phyloP scores from a whole-genome alignment of 768 basidiomycete species.

The Collybia mongolica region DNA sequence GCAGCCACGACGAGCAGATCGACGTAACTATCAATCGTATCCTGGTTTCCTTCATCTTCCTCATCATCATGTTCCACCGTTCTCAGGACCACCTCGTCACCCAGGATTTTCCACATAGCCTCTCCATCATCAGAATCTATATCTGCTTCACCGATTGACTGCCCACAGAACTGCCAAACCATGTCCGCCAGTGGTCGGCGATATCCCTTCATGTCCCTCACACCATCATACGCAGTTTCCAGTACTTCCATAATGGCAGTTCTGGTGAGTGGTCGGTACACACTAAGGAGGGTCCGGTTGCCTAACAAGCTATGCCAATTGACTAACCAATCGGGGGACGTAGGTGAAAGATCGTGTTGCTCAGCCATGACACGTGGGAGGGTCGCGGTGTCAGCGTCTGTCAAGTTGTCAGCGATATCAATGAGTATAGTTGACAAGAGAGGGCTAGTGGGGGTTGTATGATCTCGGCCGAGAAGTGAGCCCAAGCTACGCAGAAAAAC shows the following conservation, averaged over 20 bases:
- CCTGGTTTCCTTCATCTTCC: constrained; percentile 17
- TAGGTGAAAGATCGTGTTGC: constrained; percentile 68
- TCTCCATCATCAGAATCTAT: constrained; percentile 35
- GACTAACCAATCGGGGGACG: constrained; percentile 66
- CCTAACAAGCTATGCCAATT: constrained; percentile 62
- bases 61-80: constrained; percentile 36
- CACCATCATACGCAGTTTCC: constrained; percentile 56
- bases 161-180: constrained; percentile 45
- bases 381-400: constrained; percentile 64
- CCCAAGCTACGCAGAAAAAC: constrained; percentile 64
- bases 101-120: constrained; percentile 58
- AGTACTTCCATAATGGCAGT: constrained; percentile 56
- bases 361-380: constrained; percentile 63
- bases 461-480: constrained; percentile 62
- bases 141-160: constrained; percentile 22
- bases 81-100: constrained; percentile 65
- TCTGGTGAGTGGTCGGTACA: constrained; percentile 50
- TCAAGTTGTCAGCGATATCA: constrained; percentile 64
- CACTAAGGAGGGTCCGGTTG: constrained; percentile 43
- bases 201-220: constrained; percentile 70
- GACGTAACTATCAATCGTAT: constrained; percentile 27
- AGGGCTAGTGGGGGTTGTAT: constrained; percentile 55
- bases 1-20: constrained; percentile 42
- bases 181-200: constrained; percentile 52
- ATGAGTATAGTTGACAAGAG: constrained; percentile 64